Percentiles rank a stretch among this genome's conserved stretches.
Conservation (phyloP, 768 basidiomycete genomes). For the Sutorius australiensis region DNA sequence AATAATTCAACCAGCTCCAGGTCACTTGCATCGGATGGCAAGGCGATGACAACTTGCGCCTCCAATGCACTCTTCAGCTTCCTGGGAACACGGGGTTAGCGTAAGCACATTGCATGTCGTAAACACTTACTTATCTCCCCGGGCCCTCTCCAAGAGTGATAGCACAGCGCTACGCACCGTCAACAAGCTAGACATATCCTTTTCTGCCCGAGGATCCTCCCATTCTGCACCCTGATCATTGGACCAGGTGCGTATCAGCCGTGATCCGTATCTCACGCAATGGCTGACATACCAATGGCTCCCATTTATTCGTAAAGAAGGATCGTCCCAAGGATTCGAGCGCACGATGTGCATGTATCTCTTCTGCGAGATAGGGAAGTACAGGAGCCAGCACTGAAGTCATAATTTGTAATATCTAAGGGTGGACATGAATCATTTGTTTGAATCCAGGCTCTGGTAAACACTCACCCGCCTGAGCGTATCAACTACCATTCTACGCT, state of each 20-base stretch:
- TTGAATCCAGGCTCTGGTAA: background rate
- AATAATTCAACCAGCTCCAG: conserved; percentile 36
- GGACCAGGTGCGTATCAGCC: background rate
- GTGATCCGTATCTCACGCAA: background rate
- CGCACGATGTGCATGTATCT: conserved; percentile 50
- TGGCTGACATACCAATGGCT: conserved; percentile 50
- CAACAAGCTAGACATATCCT: conserved; percentile 64
- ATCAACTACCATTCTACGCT: conserved; percentile 64
- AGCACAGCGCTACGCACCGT: conserved; percentile 58
- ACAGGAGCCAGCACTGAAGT: conserved; percentile 77
- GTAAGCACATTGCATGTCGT: background rate
- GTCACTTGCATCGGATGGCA: conserved; percentile 38
- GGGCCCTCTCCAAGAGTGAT: conserved; percentile 69
- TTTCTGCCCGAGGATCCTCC: conserved; percentile 52
- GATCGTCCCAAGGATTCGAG: conserved; percentile 37
- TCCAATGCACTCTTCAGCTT: conserved; percentile 73
- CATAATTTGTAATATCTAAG: conserved; percentile 63
- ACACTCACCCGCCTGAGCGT: conserved; percentile 63
- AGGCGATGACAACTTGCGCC: conserved; percentile 64
- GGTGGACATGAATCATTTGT: background rate
- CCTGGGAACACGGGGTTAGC: conserved; percentile 36
- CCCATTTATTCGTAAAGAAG: conserved; percentile 73
- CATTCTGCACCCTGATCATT: conserved; percentile 51
- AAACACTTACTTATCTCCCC: conserved; percentile 61
- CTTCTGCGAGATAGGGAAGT: conserved; percentile 87